A percentile compares a stretch with the other conserved stretches of the same genome.
These are phyloP conservation scores for Sphenostylis stenocarpa DNA, from an alignment of 306 rosid species.

Conservation along the genomic window DNA sequence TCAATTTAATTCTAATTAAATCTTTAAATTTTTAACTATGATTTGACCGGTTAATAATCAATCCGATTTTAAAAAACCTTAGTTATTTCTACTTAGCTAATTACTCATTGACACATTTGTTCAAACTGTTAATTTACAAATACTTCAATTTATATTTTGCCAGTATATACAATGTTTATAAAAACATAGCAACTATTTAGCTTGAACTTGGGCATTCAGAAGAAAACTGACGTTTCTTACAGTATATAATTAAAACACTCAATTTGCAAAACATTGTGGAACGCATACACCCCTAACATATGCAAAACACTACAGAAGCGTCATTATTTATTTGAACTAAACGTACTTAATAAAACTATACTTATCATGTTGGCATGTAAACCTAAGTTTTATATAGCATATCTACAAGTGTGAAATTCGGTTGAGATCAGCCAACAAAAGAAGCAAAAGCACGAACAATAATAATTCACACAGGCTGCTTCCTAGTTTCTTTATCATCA, in stretches of 20 bases:
- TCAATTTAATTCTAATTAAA: too few relatives aligned
- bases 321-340: not conserved
- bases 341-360: not conserved
- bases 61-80: too few relatives aligned
- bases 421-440: not conserved
- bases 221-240: not conserved
- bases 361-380: not conserved
- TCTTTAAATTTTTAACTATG: too few relatives aligned
- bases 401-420: not conserved
- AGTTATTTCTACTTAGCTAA: not conserved
- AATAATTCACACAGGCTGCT: not conserved
- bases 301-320: not conserved
- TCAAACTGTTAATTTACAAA: not conserved
- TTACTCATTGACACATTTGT: not conserved
- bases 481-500: not conserved
- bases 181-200: not conserved
- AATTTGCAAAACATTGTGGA: not conserved
- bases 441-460: not conserved
- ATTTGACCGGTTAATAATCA: too few relatives aligned
- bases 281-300: not conserved
- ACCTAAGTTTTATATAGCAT: not conserved
- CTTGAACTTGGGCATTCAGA: not conserved
- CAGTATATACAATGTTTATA: not conserved
- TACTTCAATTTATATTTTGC: not conserved
- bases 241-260: not conserved